Evolutionary conservation across 441 rosid species (phyloP).

Genomic region (Euphorbia corollata): DNA sequence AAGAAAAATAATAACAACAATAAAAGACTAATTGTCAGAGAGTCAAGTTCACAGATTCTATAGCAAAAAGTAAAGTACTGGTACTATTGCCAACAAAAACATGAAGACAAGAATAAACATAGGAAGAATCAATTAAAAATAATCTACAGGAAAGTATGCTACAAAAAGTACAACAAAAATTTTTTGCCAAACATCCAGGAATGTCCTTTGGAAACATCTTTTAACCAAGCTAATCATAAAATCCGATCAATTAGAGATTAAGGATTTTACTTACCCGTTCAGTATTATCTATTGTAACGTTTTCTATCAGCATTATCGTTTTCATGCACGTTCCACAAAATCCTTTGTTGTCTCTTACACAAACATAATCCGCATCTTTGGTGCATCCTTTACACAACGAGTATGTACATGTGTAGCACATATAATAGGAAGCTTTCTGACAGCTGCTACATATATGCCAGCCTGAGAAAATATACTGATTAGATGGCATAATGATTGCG

Average conservation of each 20-base stretch:
- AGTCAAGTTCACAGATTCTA: background rate
- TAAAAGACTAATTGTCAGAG: background rate
- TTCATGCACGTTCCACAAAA: conserved; percentile 87
- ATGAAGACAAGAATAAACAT: background rate
- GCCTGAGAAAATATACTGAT: conserved; percentile 45
- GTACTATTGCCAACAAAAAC: background rate
- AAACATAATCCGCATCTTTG: conserved; percentile 74
- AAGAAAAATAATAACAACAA: conserved; percentile 5
- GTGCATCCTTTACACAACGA: conserved; percentile 91
- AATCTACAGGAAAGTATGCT: conserved; percentile 15
- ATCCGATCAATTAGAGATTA: conserved; percentile 9
- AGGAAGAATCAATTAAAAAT: background rate
- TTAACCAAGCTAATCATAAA: conserved; percentile 13
- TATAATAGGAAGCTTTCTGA: conserved; percentile 70
- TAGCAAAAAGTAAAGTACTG: conserved; percentile 3
- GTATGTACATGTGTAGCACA: conserved; percentile 98
- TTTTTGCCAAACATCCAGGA: conserved; percentile 13
- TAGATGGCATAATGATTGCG: background rate
- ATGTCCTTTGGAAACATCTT: conserved; percentile 18
- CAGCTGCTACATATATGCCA: conserved; percentile 97
- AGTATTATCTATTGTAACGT: conserved; percentile 36
- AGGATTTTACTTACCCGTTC: conserved; percentile 48
- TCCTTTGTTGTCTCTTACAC: conserved; percentile 75
- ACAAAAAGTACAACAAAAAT: conserved; percentile 15
- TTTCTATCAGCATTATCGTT: conserved; percentile 87